Evolutionary conservation across 352 stramenopile species (phyloP), one percentile per base, ranked within the genome.

Genomic region (Phytopythium mirpurense): DNA sequence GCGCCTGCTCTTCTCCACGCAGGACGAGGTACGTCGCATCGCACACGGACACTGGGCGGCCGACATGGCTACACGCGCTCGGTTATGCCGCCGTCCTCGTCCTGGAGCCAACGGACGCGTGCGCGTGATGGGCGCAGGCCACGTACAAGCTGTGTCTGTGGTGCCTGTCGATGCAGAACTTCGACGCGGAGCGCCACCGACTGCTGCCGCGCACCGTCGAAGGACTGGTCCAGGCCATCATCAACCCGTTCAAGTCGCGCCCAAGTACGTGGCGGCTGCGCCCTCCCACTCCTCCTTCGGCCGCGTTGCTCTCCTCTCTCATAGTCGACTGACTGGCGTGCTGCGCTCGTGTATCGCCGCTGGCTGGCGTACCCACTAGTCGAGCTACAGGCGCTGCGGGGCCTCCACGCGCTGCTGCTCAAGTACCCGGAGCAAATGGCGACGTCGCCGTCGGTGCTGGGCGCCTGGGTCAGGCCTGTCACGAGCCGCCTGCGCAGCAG

Each of bases 101-200:
- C 7, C 27, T 19, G 7, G 3, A 12, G 12, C 46, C 21, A 4
- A 37, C 15, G 29, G 19, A 41, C 16, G 10, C 5, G 12, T 14
- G 24, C 42, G 9, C 32, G 27, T 26, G 12, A 24, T 26, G 10
- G 7, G 15, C 18, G 24, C 48, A 78, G 63, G 51, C 48, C 31
- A 86, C 74, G 19, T 90, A 88, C 64, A 87, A 87, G 60, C 38
- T 86, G 27, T 78, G 79, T 67, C 49, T 90, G 8, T 88, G 73
- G 72, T 82, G 74, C 41, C 64, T 90, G 5, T 70, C 64, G 3
- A 74, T 74, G 67, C 77, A 88, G 54, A 84, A 86, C 46, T 63
- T 88, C 23, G 60, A 78, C 40, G 48, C 56, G 9, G 56, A 67
- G 36, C 68, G 68, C n/a, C 74, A 77, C 48, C 68, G 67, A 5